These are phyloP conservation scores for Helichrysum umbraculigerum DNA, from an alignment of 129 eudicot species.

Conservation along the genomic window DNA sequence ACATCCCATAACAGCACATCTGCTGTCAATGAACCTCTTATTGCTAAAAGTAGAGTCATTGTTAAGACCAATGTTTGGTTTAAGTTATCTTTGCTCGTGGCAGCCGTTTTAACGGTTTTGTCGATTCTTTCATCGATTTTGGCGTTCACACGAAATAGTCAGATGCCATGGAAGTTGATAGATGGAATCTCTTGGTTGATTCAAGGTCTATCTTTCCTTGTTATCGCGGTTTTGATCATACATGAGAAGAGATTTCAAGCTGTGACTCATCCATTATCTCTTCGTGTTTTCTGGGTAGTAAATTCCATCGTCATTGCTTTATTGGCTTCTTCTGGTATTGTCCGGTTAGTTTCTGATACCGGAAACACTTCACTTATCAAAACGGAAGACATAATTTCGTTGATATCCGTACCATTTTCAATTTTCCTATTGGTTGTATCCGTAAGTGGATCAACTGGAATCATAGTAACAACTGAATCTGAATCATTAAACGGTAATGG, in stretches of 20 bases:
- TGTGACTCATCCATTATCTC: slow-evolving; percentile 53
- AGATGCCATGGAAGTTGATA: slow-evolving; percentile 45
- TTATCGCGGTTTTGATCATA: slow-evolving; percentile 43
- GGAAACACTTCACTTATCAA: slow-evolving; percentile 17
- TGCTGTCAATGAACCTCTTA: slow-evolving; percentile 41
- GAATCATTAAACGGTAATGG: slow-evolving; percentile 19
- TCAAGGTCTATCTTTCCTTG: slow-evolving; percentile 57
- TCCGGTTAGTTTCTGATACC: slow-evolving; percentile 40
- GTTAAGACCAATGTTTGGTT: slow-evolving; percentile 45
- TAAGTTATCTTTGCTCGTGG: slow-evolving; percentile 40
- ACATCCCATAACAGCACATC: neutral
- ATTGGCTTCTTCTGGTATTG: slow-evolving; percentile 46
- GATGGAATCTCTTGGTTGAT: slow-evolving; percentile 67
- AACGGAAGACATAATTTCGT: slow-evolving; percentile 52
- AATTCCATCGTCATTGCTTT: slow-evolving; percentile 40
- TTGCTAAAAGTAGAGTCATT: slow-evolving; percentile 17
- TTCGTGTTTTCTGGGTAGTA: slow-evolving; percentile 55
- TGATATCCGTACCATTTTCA: slow-evolving; percentile 44
- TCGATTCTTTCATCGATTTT: slow-evolving; percentile 41
- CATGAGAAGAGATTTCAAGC: slow-evolving; percentile 77
- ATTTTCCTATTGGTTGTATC: slow-evolving; percentile 49
- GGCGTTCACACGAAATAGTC: slow-evolving; percentile 29
- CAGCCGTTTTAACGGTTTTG: slow-evolving; percentile 35
- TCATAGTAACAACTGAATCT: slow-evolving; percentile 31
- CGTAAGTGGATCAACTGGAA: slow-evolving; percentile 63